phyloP scores from a whole-genome alignment of 495 filamentous ascomycete species.

The Geopyxis carbonaria region DNA sequence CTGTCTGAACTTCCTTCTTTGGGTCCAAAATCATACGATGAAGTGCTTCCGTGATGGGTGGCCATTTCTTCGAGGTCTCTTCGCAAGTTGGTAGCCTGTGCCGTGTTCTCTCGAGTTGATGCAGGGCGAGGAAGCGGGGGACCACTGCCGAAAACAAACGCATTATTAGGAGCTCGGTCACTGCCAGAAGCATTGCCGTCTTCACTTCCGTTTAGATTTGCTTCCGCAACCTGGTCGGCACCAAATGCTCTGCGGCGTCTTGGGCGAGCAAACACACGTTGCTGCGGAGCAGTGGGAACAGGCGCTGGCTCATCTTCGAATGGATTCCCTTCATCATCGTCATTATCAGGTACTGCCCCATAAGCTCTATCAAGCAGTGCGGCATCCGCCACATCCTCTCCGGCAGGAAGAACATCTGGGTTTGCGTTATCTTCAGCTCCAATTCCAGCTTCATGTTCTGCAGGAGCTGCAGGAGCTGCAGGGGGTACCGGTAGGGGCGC shows the following conservation, averaged over 20 bases:
- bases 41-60: conserved; percentile 3
- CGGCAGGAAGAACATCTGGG: neutral
- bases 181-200: too few species aligned
- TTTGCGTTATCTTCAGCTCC: neutral
- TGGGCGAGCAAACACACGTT: conserved; percentile 4
- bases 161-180: too few species aligned
- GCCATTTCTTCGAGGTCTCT: conserved; percentile 28
- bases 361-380: neutral
- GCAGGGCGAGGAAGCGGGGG: conserved; percentile 1
- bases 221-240: too few species aligned
- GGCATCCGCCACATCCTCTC: neutral
- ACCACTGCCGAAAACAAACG: too few species aligned
- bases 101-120: conserved; percentile 19
- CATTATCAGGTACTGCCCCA: conserved; percentile 5
- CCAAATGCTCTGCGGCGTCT: neutral
- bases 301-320: neutral
- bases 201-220: too few species aligned
- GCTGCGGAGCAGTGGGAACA: neutral
- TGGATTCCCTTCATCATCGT: conserved; percentile 4
- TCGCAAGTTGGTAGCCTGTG: conserved; percentile 28
- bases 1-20: conserved; percentile 5
- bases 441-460: neutral
- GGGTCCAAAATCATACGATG: conserved; percentile 5
- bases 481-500: conserved; percentile 22
- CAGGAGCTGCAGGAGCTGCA: neutral